These are phyloP conservation scores for Keithomyces neogunnii DNA, from an alignment of 2,329 filamentous ascomycete genomes.

Conservation along the genomic window DNA sequence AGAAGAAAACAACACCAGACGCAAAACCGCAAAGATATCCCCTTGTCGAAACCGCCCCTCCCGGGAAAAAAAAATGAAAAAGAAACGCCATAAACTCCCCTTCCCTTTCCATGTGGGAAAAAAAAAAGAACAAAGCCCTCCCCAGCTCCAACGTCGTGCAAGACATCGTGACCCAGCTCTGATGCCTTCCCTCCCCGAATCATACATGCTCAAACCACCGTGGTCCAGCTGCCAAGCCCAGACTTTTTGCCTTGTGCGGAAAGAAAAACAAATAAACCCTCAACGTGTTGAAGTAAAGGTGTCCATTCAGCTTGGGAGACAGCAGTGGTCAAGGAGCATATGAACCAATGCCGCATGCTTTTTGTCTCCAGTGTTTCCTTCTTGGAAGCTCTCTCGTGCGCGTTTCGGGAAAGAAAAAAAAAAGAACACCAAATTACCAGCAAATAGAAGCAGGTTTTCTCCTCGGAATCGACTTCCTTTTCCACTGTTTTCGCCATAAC, in stretches of 20 bases:
- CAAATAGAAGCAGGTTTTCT: background rate
- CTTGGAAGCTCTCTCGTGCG: background rate
- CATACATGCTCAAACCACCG: too few species aligned
- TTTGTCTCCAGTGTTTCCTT: background rate
- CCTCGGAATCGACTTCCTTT: background rate
- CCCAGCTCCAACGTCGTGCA: too few species aligned
- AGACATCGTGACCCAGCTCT: background rate
- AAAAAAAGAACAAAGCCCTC: too few species aligned
- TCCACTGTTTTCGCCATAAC: background rate
- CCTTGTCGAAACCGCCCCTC: background rate
- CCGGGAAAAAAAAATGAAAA: background rate
- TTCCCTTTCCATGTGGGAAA: background rate
- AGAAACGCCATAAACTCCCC: slow-evolving; percentile 4
- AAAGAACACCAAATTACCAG: background rate
- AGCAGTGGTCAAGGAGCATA: background rate
- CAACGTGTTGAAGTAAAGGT: background rate
- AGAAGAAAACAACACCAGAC: background rate
- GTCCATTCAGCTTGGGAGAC: background rate
- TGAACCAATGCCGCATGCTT: background rate
- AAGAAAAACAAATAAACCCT: too few species aligned
- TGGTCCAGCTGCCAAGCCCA: too few species aligned
- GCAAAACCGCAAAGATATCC: background rate
- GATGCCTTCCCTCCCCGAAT: too few species aligned
- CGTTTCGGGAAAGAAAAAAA: background rate
- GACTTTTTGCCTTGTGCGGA: too few species aligned